Conservation (phyloP, 1,284 basidiomycete genomes). For the Ustilago nuda region DNA sequence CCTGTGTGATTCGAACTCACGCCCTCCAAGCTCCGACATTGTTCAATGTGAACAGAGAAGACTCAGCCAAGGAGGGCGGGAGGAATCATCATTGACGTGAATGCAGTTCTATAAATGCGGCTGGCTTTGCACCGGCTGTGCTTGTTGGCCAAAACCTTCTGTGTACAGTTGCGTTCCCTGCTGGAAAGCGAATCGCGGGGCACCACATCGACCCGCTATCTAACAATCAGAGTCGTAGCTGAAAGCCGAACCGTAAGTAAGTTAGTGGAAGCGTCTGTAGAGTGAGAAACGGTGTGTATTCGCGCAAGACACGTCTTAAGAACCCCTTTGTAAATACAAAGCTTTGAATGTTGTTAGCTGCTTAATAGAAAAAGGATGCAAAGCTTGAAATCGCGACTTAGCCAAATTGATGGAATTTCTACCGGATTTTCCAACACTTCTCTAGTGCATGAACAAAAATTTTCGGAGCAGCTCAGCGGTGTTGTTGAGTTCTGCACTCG, state of each 20-base stretch:
- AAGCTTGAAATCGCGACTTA: conserved; percentile 25
- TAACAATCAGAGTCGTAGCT: not conserved
- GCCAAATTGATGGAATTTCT: conserved; percentile 12
- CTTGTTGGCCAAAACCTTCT: no score
- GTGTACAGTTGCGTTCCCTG: no score
- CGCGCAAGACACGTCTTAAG: conserved; percentile 17
- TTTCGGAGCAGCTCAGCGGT: conserved; percentile 27
- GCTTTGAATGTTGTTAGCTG: not conserved
- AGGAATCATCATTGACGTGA: no score
- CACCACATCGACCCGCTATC: not conserved
- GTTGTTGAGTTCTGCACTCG: not conserved
- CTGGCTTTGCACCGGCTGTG: no score
- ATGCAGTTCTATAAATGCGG: no score
- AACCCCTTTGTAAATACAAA: conserved; percentile 8
- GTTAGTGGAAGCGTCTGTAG: not conserved
- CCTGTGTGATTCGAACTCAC: no score
- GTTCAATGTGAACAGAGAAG: no score
- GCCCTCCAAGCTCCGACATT: no score
- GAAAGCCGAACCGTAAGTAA: not conserved
- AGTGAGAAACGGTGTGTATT: conserved; percentile 7
- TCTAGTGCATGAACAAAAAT: conserved; percentile 16
- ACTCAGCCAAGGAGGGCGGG: no score
- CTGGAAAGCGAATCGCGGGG: not conserved
- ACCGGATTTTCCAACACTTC: conserved; percentile 18
- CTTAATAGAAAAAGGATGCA: conserved; percentile 10